Base-by-base conservation (phyloP, 2,329 filamentous ascomycete species). In the Balansia obtecta region DNA sequence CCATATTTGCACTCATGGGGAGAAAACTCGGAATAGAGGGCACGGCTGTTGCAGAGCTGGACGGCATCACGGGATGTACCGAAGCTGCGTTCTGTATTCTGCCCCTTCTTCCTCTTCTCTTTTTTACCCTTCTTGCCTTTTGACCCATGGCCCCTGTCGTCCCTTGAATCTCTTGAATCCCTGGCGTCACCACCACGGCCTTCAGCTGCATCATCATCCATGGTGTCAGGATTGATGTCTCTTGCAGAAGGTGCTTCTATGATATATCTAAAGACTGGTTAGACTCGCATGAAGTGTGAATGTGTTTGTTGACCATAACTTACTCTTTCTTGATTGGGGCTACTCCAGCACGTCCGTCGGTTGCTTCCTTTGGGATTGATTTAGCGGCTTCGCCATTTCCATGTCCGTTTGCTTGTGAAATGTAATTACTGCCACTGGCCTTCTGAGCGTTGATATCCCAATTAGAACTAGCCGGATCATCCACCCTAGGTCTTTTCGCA, bases 71-170 rank as follows among this genome's bases (percentile, higher is more conserved):
- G 77, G 41, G 88, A 93, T 55, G 75, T 81, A 47, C 89, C 89
- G 64, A 93, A 96, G 42, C 78, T 79, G 51, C 91, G 85, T 57
- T 80, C 80, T 56, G 83, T 89, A 67, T 97, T 96, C 67, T 95
- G 89, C 12, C 71, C 71, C 57, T 69, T 71, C 27, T 77, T 74
- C 61, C 77, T 80, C 57, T 73, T 74, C 50, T 63, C 63, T 50
- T 65, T 71, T 62, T 71, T 73, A 42, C 65, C 64, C 57, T 69
- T 70, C 48, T 63, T 69, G 33, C 59, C 64, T 58, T 63, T 64
- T 63, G 48, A 53, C 41, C 59, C 56, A 16, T 54, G 51, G 11
- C 82, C 80, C 50, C 80, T 76, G 50, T 76, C 77, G 61, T 82
- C 78, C 56, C 80, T 76, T 48, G 77, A 71, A 32, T 65, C 61